Base-by-base conservation (phyloP, 768 basidiomycete species). In the Leccinum variicolor region DNA sequence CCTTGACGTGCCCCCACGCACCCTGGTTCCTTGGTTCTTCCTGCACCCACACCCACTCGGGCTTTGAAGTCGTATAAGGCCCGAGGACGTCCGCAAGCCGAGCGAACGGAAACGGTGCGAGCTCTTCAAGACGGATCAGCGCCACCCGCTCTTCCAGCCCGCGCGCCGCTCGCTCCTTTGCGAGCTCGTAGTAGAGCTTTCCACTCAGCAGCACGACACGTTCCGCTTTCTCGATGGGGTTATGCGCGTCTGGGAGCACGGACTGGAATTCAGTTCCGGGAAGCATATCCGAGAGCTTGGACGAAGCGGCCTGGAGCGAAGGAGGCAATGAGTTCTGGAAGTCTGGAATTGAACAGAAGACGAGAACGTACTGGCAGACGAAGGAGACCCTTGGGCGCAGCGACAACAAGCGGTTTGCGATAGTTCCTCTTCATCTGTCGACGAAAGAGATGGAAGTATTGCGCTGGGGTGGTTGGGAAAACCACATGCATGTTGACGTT, bases 21-120 rank as follows among this genome's bases (percentile, higher is more conserved):
- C 94, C 94, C 71, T 95, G 93, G 67, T 97, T 96, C 67, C 77
- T 82, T 3, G 93, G 87, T 67, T 95, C 94, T 66, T 95, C 94
- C 69, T 97, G 94, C 17, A 91, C 76, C 85, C 89, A 96, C 8
- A 81, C 47, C 64, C 62, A 73, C 26, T 62, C 71, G 1, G 50
- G 29, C n/a, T 28, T 43, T 31, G 73, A 79, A 17, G 66, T 58
- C 0, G 65, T 47, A 64, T 90, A 91, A 3, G 70, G 61, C 41
- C 62, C 50, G 31, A 95, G 70, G 1, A 75, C 75, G 3, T 75
- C 64, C 4, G 69, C 66, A 0, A 94, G 73, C 23, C 75, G 74
- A 0, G 67, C 56, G 69, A 91, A 93, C 0, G 94, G 94, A 83
- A 97, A 96, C 0, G 94, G 94, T 7, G 86, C 83, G 3, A 96